Percentiles rank a stretch among this genome's conserved stretches.
These are phyloP conservation scores for Dimocarpus longan DNA, from an alignment of 345 rosid species.

Conservation along the genomic window DNA sequence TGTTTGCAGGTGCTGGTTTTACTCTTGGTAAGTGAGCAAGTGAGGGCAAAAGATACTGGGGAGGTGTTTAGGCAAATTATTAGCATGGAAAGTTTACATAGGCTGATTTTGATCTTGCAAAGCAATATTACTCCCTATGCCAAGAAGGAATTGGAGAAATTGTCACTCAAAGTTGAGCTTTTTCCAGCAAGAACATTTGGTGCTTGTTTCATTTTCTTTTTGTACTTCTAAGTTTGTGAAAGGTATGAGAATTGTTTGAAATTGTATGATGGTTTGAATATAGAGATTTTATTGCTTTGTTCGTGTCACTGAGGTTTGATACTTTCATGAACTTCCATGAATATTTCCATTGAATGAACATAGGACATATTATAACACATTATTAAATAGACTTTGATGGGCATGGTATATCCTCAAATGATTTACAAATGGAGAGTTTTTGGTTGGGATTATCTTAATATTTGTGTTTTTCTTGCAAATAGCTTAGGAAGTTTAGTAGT, in stretches of 20 bases:
- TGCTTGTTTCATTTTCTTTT: neutral
- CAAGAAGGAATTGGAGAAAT: slow-evolving; percentile 21
- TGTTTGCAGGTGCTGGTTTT: slow-evolving; percentile 30
- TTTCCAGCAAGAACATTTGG: slow-evolving; percentile 26
- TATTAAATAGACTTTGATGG: neutral
- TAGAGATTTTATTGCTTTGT: too few relatives aligned
- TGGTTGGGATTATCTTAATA: neutral
- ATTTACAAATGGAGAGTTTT: neutral
- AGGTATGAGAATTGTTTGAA: neutral
- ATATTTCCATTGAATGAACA: neutral
- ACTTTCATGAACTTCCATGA: neutral
- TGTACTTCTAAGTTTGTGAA: neutral
- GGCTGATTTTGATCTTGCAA: slow-evolving; percentile 36
- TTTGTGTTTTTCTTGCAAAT: neutral
- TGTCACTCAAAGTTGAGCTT: slow-evolving; percentile 35
- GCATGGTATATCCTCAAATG: neutral
- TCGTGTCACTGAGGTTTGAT: neutral
- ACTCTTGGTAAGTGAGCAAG: slow-evolving; percentile 36
- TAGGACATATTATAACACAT: neutral
- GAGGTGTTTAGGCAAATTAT: slow-evolving; percentile 15
- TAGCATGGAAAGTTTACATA: slow-evolving; percentile 19
- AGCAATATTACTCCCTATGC: slow-evolving; percentile 36
- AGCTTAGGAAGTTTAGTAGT: neutral
- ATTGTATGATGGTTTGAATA: neutral
- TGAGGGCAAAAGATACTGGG: slow-evolving; percentile 17